These are phyloP conservation scores for Alternaria angustiovoidea DNA, from an alignment of 2,329 filamentous ascomycete species.

Conservation along the genomic window DNA sequence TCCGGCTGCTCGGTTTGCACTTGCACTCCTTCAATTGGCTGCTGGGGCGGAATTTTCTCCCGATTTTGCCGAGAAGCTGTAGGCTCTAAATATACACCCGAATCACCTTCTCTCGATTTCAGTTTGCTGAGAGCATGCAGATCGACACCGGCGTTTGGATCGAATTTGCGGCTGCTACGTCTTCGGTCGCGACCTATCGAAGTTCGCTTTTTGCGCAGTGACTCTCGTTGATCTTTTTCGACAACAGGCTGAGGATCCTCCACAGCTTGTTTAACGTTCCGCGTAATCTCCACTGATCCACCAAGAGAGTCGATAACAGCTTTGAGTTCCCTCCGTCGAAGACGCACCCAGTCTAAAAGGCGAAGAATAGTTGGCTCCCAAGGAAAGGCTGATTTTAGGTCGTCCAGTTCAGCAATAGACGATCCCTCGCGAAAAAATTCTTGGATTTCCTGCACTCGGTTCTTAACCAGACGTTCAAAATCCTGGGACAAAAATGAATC, in stretches of 20 bases:
- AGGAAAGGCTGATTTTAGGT: slow-evolving; percentile 51
- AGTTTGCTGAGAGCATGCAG: slow-evolving; percentile 29
- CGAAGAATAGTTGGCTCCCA: slow-evolving; percentile 60
- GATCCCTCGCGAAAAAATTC: slow-evolving; percentile 33
- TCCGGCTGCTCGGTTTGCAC: slow-evolving; percentile 9
- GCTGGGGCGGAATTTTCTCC: slow-evolving; percentile 7
- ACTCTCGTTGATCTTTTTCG: slow-evolving; percentile 16
- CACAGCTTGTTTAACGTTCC: slow-evolving; percentile 37
- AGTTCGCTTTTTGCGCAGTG: slow-evolving; percentile 35
- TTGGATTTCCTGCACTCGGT: slow-evolving; percentile 52
- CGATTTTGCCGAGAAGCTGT: slow-evolving; percentile 16
- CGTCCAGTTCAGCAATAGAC: not conserved
- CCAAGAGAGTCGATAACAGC: slow-evolving; percentile 53
- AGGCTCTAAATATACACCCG: slow-evolving; percentile 19
- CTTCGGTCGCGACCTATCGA: slow-evolving; percentile 39
- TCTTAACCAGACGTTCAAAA: slow-evolving; percentile 46
- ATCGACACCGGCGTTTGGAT: slow-evolving; percentile 37
- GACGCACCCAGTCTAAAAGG: slow-evolving; percentile 57
- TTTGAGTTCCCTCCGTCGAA: slow-evolving; percentile 57
- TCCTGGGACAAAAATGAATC: slow-evolving; percentile 48
- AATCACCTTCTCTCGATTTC: slow-evolving; percentile 31
- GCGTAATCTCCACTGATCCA: slow-evolving; percentile 52
- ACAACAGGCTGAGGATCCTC: slow-evolving; percentile 20
- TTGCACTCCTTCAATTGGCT: slow-evolving; percentile 7
- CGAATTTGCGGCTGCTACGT: slow-evolving; percentile 42